phyloP scores from a whole-genome alignment of 805 yeast species.

The Yueomyces sinensis region DNA sequence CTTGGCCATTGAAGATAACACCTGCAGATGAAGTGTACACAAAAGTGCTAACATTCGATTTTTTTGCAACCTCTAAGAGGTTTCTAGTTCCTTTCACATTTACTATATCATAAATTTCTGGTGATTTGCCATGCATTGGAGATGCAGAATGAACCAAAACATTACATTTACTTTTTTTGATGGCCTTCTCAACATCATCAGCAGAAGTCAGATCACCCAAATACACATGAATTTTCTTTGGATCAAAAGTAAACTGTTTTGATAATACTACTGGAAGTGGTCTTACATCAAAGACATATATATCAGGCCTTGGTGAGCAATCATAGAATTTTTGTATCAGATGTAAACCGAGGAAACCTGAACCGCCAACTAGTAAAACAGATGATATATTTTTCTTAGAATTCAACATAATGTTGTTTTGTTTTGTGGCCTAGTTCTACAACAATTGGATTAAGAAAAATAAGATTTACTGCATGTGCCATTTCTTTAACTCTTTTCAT shows the following conservation, averaged over 20 bases:
- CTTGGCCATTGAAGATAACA: conserved; percentile 92
- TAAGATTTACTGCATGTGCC: no score
- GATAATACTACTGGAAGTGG: conserved; percentile 61
- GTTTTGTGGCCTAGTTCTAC: no score
- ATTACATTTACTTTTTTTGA: conserved; percentile 43
- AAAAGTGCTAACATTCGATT: conserved; percentile 40
- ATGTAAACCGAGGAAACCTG: conserved; percentile 91
- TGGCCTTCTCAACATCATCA: conserved; percentile 53
- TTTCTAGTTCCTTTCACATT: conserved; percentile 82
- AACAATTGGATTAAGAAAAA: no score
- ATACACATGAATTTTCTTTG: conserved; percentile 42
- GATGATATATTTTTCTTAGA: conserved; percentile 4
- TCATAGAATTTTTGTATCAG: conserved; percentile 73
- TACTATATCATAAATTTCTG: conserved; percentile 73
- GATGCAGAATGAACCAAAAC: conserved; percentile 94
- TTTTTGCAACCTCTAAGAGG: conserved; percentile 50
- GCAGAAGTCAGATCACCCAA: conserved; percentile 77
- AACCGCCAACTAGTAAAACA: conserved; percentile 85
- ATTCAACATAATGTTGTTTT: no score
- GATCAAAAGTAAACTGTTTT: conserved; percentile 60
- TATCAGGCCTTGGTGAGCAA: conserved; percentile 49
- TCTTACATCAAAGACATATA: conserved; percentile 84
- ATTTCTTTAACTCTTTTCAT: no score
- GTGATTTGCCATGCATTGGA: conserved; percentile 83
- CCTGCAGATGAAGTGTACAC: conserved; percentile 97